Evolutionary conservation across 2,329 filamentous ascomycete species (phyloP).

Genomic region (Monilinia fructigena): DNA sequence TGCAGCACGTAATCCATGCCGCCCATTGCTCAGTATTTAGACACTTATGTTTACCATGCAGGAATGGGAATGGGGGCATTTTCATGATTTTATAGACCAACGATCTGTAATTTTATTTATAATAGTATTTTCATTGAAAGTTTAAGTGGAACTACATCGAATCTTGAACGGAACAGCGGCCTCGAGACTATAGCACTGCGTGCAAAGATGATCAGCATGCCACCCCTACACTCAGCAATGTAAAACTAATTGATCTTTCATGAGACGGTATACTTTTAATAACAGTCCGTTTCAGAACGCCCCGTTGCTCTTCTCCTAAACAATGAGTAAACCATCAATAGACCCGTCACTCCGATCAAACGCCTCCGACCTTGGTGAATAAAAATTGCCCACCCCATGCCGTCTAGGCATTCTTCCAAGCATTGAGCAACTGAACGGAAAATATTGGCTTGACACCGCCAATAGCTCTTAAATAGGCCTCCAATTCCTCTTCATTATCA

Average conservation of each 20-base stretch:
- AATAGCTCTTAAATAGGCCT: conserved; percentile 65
- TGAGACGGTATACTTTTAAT: neutral
- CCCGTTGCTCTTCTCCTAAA: neutral
- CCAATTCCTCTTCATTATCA: conserved; percentile 68
- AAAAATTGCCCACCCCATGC: neutral
- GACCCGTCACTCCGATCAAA: neutral
- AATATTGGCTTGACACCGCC: conserved; percentile 40
- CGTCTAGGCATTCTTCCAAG: conserved; percentile 37
- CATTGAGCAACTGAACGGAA: conserved; percentile 37
- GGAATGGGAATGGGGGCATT: neutral
- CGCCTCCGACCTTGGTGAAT: neutral
- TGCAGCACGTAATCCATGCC: conserved; percentile 13
- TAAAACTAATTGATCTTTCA: neutral
- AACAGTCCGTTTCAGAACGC: neutral
- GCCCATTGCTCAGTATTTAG: conserved; percentile 11
- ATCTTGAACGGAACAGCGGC: neutral
- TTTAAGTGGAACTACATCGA: neutral
- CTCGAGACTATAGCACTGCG: neutral
- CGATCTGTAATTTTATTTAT: neutral
- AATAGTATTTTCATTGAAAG: neutral
- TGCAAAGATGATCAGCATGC: neutral
- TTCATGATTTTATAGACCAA: neutral
- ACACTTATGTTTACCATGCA: neutral
- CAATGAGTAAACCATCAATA: neutral
- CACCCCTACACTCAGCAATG: neutral